Conservation (phyloP, 192 early-diverging fungal species). For the Linnemannia exigua region DNA sequence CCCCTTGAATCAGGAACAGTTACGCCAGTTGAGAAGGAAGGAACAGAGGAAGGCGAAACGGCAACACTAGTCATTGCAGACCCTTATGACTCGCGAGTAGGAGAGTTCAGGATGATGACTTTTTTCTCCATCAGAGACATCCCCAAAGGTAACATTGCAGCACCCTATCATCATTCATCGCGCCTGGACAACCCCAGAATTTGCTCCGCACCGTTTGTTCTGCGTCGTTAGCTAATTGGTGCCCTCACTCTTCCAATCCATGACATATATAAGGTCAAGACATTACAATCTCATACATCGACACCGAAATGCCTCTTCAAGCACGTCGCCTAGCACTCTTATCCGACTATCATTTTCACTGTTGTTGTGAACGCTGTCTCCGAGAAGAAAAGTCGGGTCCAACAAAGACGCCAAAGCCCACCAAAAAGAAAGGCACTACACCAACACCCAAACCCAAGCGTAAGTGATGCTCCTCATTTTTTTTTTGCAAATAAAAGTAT, state of each 20-base stretch:
- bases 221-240: conserved; percentile 18
- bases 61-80: conserved; percentile 5
- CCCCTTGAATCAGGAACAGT: not conserved
- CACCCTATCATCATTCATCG: not conserved
- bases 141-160: conserved; percentile 21
- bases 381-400: conserved; percentile 40
- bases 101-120: conserved; percentile 52
- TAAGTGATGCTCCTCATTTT: not conserved
- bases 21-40: conserved; percentile 18
- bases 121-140: conserved; percentile 47
- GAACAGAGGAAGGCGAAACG: conserved; percentile 16
- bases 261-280: conserved; percentile 57
- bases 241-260: conserved; percentile 11
- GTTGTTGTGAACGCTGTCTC: conserved; percentile 70
- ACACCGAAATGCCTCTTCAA: conserved; percentile 69
- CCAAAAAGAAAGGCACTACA: not conserved
- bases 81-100: conserved; percentile 8
- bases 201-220: not conserved
- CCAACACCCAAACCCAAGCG: conserved; percentile 8
- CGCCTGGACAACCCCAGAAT: not conserved
- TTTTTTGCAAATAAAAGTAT: not conserved
- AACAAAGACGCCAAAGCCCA: conserved; percentile 4
- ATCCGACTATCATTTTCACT: conserved; percentile 76
- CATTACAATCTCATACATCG: conserved; percentile 79
- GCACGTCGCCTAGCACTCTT: conserved; percentile 65